A percentile compares a stretch with the other conserved stretches of the same genome.
Evolutionary conservation across 805 yeast species (phyloP).

Genomic region (Candida sithepensis): DNA sequence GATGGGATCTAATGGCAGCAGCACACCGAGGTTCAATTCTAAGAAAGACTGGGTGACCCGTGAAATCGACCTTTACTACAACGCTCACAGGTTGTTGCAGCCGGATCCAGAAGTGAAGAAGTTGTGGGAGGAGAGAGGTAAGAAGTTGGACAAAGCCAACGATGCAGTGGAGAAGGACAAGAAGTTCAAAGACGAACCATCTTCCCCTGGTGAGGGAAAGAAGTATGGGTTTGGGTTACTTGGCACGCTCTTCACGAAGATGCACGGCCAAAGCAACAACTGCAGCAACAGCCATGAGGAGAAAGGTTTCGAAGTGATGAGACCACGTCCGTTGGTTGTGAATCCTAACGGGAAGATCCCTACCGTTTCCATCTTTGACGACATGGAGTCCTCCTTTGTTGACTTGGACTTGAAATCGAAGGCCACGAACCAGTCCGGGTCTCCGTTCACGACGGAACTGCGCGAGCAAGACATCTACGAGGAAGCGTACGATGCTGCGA

Average conservation of each 20-base stretch:
- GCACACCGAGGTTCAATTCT: not conserved
- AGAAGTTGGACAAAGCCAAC: slow-evolving; percentile 20
- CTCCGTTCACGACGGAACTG: too few species aligned
- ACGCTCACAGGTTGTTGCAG: slow-evolving; percentile 35
- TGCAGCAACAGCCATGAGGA: not conserved
- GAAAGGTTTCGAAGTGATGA: slow-evolving; percentile 28
- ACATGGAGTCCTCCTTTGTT: too few species aligned
- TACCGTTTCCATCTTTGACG: too few species aligned
- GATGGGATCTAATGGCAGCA: too few species aligned
- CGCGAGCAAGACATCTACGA: too few species aligned
- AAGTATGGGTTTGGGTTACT: not conserved
- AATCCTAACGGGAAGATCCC: not conserved
- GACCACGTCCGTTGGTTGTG: slow-evolving; percentile 21
- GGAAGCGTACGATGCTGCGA: too few species aligned
- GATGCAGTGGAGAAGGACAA: slow-evolving; percentile 1
- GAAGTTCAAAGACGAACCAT: not conserved
- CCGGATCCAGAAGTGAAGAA: slow-evolving; percentile 51
- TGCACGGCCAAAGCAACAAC: not conserved
- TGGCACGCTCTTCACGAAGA: not conserved
- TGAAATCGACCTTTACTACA: slow-evolving; percentile 54
- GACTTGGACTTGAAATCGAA: not conserved
- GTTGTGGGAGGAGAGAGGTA: slow-evolving; percentile 48
- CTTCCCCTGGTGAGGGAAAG: not conserved
- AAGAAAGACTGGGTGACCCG: slow-evolving; percentile 50
- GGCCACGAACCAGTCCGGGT: too few species aligned